Evolutionary conservation across 1,139 yeast species (phyloP), one percentile per base, ranked within the genome.

Genomic region (Ogataea hybrid): DNA sequence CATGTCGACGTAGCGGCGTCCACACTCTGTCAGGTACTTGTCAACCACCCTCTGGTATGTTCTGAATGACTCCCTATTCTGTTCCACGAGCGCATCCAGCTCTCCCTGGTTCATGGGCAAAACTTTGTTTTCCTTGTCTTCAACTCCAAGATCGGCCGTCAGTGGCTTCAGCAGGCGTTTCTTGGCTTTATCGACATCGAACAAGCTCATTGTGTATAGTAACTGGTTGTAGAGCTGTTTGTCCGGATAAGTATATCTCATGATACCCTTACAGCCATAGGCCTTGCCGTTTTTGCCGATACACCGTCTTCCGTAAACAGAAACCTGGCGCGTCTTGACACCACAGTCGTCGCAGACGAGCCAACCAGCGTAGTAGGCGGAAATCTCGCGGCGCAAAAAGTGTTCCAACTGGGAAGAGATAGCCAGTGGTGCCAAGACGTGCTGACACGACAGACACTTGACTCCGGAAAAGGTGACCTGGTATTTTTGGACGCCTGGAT

Each of bases 1-100:
- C 88, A 92, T 82, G 58, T 88, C 88, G 34, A 92, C 97, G 62
- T 83, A 90, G 41, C 97, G 76, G 54, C 97, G 82, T 10, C 96
- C 97, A 65, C 95, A 86, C 51, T 86, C 86, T 41, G 71, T 70
- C 57, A 92, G 68, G 56, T 92, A 92, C 63, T 82, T 82, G 50
- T 79, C 77, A 1, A 86, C 84, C 6, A 88, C 82, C n/a, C 69
- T 68, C 39, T 77, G 71, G 50, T 80, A 74, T 10, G 66, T 55
- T n/a, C 64, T 73, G 57, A 90, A 84, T 27, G 77, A 57, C 12
- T 68, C 79, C 41, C 90, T 69, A 58, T 89, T 89, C 57, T 86
- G 95, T 58, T 87, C 96, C 1, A 87, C 83, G 37, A 88, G 67
- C 0, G 92, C 92, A 42, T 73, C 77, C 12, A 84, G 61, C 50